phyloP scores from a whole-genome alignment of 352 stramenopile genomes.

The Globisporangium heterothallicum region DNA sequence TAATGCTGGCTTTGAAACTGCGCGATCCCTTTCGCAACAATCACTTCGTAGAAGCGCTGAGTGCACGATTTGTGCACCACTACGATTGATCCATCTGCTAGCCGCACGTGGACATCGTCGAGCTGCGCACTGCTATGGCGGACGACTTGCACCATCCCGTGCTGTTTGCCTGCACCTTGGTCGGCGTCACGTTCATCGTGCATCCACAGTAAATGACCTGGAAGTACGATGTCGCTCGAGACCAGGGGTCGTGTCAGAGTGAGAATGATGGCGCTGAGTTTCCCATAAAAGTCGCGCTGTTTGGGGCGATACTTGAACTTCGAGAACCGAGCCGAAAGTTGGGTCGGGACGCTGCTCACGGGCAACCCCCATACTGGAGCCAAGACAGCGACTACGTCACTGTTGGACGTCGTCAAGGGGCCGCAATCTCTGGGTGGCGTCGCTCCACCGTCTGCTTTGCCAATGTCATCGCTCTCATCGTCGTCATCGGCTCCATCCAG shows the following conservation, averaged over 20 bases:
- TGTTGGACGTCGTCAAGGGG: slow-evolving; percentile 4
- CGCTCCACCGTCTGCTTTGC: not conserved
- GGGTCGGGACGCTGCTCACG: slow-evolving; percentile 35
- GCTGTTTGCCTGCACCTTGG: slow-evolving; percentile 2
- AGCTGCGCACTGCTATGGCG: slow-evolving; percentile 8
- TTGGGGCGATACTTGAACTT: slow-evolving; percentile 33
- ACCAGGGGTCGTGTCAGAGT: slow-evolving; percentile 32
- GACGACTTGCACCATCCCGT: slow-evolving; percentile 30
- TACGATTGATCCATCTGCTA: slow-evolving; percentile 12
- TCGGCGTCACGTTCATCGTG: slow-evolving; percentile 1
- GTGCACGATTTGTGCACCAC: slow-evolving; percentile 17
- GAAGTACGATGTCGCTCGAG: slow-evolving; percentile 17
- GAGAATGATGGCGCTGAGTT: slow-evolving; percentile 32
- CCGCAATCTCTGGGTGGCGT: not conserved
- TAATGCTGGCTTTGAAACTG: slow-evolving; percentile 15
- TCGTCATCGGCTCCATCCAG: slow-evolving; percentile 6
- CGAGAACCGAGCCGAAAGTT: slow-evolving; percentile 35
- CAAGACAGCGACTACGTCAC: slow-evolving; percentile 13
- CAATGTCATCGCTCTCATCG: not conserved
- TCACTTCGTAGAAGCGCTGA: slow-evolving; percentile 31
- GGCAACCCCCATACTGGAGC: slow-evolving; percentile 31
- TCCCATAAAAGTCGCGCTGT: slow-evolving; percentile 29
- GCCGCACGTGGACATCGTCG: slow-evolving; percentile 22
- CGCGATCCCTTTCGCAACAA: slow-evolving; percentile 30
- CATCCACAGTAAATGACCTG: slow-evolving; percentile 36